Percentiles rank a stretch among this genome's conserved stretches.
Conservation (phyloP, 805 yeast genomes). For the Hanseniaspora jakobsenii region DNA sequence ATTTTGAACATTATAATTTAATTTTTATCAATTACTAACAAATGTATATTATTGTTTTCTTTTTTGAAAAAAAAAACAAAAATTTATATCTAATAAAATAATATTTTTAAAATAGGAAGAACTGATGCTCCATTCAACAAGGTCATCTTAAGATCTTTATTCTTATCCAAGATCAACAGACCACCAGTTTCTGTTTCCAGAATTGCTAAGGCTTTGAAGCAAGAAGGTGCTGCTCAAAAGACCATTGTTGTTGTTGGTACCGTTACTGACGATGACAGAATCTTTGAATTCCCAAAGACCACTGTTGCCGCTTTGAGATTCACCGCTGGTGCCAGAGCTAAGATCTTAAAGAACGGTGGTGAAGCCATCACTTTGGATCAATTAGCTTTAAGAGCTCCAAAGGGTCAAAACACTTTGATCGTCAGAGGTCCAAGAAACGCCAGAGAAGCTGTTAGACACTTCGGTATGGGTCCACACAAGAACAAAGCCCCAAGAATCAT, state of each 20-base stretch:
- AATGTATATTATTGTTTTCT: neutral
- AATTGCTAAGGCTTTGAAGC: constrained; percentile 70
- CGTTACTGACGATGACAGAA: constrained; percentile 95
- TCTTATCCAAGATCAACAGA: constrained; percentile 97
- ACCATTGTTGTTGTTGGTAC: constrained; percentile 98
- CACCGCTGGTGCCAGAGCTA: constrained; percentile 98
- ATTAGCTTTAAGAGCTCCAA: constrained; percentile 98
- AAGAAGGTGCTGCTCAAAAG: constrained; percentile 77
- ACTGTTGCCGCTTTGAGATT: constrained; percentile 98
- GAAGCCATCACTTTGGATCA: constrained; percentile 98
- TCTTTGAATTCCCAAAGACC: constrained; percentile 87
- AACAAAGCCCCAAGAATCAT: constrained; percentile 96
- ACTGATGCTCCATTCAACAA: constrained; percentile 98
- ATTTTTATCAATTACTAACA: constrained; percentile 13
- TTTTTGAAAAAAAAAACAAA: too few species aligned
- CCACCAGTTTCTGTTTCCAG: constrained; percentile 97
- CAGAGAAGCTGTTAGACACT: constrained; percentile 99
- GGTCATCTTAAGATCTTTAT: constrained; percentile 84
- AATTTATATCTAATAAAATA: too few species aligned
- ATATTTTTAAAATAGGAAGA: constrained; percentile 56
- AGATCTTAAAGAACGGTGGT: constrained; percentile 97
- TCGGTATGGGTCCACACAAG: constrained; percentile 99
- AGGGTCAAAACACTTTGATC: constrained; percentile 96
- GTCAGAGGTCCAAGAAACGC: constrained; percentile 98
- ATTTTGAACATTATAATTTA: too few species aligned